phyloP scores from a whole-genome alignment of 768 basidiomycete species.

The Suillus tomentosus region DNA sequence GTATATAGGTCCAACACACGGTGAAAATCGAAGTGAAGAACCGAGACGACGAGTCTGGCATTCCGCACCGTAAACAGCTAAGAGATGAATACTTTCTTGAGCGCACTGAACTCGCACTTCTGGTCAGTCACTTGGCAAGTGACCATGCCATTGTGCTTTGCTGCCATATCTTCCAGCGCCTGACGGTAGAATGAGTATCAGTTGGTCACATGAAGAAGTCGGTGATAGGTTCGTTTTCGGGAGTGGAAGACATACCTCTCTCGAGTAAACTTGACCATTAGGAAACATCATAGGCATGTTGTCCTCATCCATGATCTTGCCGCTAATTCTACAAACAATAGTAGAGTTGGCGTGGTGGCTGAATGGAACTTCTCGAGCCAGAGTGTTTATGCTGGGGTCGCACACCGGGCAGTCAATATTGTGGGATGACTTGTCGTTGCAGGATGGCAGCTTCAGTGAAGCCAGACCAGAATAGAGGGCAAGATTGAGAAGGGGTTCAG shows the following conservation, averaged over 20 bases:
- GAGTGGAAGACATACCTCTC: constrained; percentile 59
- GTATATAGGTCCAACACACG: not conserved
- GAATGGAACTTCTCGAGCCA: constrained; percentile 85
- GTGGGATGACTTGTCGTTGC: constrained; percentile 61
- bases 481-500: constrained; percentile 84
- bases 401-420: constrained; percentile 94
- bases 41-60: not conserved
- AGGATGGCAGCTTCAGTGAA: constrained; percentile 86
- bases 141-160: constrained; percentile 76
- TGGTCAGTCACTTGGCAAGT: constrained; percentile 78
- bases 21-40: not conserved
- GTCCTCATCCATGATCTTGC: constrained; percentile 93
- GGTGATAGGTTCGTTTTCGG: not conserved
- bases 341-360: constrained; percentile 96
- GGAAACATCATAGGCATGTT: constrained; percentile 93
- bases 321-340: constrained; percentile 89
- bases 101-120: constrained; percentile 59
- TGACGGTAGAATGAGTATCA: constrained; percentile 33
- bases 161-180: constrained; percentile 88
- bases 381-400: constrained; percentile 69
- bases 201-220: constrained; percentile 13
- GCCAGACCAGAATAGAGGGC: constrained; percentile 91
- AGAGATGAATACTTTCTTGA: constrained; percentile 92
- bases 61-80: constrained; percentile 34
- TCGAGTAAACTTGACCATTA: constrained; percentile 90